Percentiles rank a stretch among this genome's conserved stretches.
Evolutionary conservation across 2,329 filamentous ascomycete species (phyloP).

Genomic region (Aspergillus niger): DNA sequence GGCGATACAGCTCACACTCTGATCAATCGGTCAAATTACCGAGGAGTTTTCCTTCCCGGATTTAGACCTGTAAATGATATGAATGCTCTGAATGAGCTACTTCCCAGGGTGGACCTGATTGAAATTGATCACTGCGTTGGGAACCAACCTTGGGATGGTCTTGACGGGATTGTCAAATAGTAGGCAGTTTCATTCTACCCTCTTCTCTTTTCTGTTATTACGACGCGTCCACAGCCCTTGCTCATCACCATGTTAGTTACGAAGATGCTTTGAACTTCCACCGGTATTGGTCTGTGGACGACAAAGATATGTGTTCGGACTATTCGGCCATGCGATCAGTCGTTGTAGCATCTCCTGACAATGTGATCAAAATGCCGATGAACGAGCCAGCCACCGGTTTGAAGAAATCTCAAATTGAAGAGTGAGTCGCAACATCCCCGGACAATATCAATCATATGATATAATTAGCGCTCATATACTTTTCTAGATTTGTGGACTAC

Average conservation of each 20-base stretch:
- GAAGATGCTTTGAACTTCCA: constrained; percentile 85
- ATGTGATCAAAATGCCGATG: constrained; percentile 92
- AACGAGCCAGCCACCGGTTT: constrained; percentile 83
- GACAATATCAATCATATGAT: too few species aligned
- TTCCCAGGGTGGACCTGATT: constrained; percentile 67
- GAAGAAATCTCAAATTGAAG: too few species aligned
- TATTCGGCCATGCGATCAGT: constrained; percentile 82
- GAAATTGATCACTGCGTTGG: constrained; percentile 93
- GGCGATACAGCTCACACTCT: constrained; percentile 89
- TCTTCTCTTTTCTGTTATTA: neutral
- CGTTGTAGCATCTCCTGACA: constrained; percentile 81
- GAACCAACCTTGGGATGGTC: constrained; percentile 88
- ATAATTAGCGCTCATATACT: too few species aligned
- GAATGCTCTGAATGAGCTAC: constrained; percentile 47
- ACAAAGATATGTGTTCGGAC: constrained; percentile 84
- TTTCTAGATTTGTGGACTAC: constrained; percentile 63
- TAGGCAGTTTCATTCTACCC: constrained; percentile 20
- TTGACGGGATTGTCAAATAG: constrained; percentile 62
- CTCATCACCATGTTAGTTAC: constrained; percentile 56
- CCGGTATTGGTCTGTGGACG: constrained; percentile 93
- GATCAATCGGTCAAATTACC: constrained; percentile 68
- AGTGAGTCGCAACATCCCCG: too few species aligned
- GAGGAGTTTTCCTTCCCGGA: constrained; percentile 75
- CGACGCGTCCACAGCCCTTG: too few species aligned
- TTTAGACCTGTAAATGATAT: constrained; percentile 58